phyloP scores from a whole-genome alignment of 129 eudicot genomes.

The Oenanthe sinensis region DNA sequence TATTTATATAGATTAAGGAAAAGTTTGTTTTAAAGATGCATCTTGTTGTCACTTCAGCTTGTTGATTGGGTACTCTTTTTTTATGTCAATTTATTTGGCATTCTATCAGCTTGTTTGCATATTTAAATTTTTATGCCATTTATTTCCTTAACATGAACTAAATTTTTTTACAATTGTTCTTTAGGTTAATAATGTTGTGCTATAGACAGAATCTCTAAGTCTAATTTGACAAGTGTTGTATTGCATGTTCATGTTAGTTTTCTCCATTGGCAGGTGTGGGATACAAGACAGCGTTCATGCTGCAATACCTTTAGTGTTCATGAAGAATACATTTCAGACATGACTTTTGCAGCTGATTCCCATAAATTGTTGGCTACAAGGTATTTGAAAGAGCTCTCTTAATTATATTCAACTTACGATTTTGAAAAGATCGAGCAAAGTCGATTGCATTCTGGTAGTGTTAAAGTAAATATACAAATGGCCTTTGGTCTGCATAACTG shows the following conservation, averaged over 20 bases:
- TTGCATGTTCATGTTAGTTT: not conserved
- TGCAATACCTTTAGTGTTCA: conserved; percentile 68
- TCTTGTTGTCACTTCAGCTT: no score
- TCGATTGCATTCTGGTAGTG: not conserved
- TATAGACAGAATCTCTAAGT: not conserved
- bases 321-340: conserved; percentile 91
- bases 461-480: not conserved
- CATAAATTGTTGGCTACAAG: conserved; percentile 80
- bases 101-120: not conserved
- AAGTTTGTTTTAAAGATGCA: not conserved
- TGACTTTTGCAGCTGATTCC: conserved; percentile 83
- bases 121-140: no score
- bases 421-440: not conserved
- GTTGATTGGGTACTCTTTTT: not conserved
- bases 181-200: not conserved
- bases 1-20: not conserved
- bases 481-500: not conserved
- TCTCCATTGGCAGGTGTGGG: conserved; percentile 67
- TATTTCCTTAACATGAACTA: not conserved
- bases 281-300: conserved; percentile 89
- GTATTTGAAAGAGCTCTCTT: conserved; percentile 24
- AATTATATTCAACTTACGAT: not conserved
- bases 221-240: not conserved
- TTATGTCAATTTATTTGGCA: not conserved
- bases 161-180: not conserved